Evolutionary conservation across 192 early-diverging fungal genomes (phyloP).

Genomic region (Spizellomyces punctatus): DNA sequence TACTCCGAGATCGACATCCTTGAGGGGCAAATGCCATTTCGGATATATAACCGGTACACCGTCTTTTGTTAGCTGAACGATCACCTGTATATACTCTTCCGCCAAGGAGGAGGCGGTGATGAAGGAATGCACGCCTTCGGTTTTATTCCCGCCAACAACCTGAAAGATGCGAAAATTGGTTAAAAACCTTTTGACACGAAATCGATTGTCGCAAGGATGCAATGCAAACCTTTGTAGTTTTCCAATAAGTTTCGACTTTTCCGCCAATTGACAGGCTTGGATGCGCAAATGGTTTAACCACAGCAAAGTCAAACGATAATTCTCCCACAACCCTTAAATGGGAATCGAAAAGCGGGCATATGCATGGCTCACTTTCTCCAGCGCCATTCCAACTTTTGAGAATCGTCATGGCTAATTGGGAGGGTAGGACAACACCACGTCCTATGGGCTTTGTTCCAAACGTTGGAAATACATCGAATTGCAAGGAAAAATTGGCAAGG

Average conservation of each 20-base stretch:
- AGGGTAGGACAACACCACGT: constrained; percentile 77
- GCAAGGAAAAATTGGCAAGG: constrained; percentile 69
- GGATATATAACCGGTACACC: constrained; percentile 84
- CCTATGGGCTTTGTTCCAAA: constrained; percentile 95
- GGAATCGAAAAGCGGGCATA: constrained; percentile 84
- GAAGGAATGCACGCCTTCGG: constrained; percentile 60
- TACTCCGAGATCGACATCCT: constrained; percentile 45
- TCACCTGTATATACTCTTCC: constrained; percentile 86
- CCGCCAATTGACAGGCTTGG: constrained; percentile 92
- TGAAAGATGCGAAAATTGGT: not conserved
- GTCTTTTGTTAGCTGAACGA: constrained; percentile 89
- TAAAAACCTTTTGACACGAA: not conserved
- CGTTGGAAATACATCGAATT: constrained; percentile 95
- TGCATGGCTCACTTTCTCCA: constrained; percentile 26
- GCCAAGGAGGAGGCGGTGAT: constrained; percentile 89
- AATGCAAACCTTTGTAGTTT: constrained; percentile 78
- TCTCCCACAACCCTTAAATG: constrained; percentile 93
- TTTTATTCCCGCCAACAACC: constrained; percentile 38
- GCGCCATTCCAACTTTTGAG: constrained; percentile 25
- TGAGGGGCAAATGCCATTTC: constrained; percentile 58
- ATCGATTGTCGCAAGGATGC: not conserved
- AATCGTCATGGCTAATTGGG: constrained; percentile 53
- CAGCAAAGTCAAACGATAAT: constrained; percentile 76
- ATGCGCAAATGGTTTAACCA: constrained; percentile 87
- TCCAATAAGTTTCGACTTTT: constrained; percentile 98